Base-by-base conservation (phyloP, 176 grass and related monocot species). In the Cenchrus americanus region DNA sequence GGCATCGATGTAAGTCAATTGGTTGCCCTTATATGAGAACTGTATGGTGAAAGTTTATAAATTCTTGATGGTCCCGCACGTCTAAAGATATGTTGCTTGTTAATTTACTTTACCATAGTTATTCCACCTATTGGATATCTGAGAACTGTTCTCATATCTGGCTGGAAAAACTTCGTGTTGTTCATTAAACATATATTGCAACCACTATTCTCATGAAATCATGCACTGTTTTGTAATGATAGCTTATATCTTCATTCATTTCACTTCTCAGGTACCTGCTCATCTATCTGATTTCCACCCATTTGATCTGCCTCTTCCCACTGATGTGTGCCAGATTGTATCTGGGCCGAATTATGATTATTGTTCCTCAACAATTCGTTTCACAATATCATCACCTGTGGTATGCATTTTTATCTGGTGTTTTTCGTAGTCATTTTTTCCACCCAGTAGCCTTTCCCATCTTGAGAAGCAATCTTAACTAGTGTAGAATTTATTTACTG, bases 331-430 rank as follows among this genome's bases (percentile, higher is more conserved):
- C 18, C 92, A 98, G 91, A 93, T 98, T 81, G 54, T 90, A 73
- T 80, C 90, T 61, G 95, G 95, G 19, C 88, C 88, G 9, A 98
- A 98, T 91, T 98, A 98, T 71, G 93, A 98, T 61, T 95, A 93
- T 58, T 82, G 84, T 85, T 95, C 92, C 21, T 98, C 96, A 77
- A 89, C 79, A 69, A 93, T 95, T 93, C 89, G 91, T 71, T 98
- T 93, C 83, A 93, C 82, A 73, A 90, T 98, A 90, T 95, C 93
- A 23, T 98, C 96, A 76, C 96, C 96, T 17, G 89, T 98, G 93
- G 93, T 98, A 92, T 58, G 63, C 65, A 77, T 87, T 83, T 51
- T 5, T 76, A 0, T 78, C 61, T 47, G 22, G 40, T 50, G 37
- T 51, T 65, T 76, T n/a, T 64, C 34, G 78, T 77, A 41, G 30